Evolutionary conservation across 1,284 basidiomycete genomes (phyloP).

Genomic region (Marasmius sp.): DNA sequence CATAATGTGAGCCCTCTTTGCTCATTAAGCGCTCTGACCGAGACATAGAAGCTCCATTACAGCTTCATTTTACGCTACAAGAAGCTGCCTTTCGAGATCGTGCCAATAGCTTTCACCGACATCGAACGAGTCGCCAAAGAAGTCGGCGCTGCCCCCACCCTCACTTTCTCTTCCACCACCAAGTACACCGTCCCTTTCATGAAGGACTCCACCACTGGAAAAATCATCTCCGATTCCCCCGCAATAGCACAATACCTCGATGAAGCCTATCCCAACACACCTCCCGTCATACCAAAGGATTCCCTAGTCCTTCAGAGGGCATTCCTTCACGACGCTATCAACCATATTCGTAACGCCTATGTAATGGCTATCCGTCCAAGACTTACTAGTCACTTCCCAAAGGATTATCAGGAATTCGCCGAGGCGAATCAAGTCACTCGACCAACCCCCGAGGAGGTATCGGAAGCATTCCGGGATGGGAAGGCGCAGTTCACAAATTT

Average conservation of each 20-base stretch:
- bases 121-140: slow-evolving; percentile 31
- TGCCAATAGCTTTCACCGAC: slow-evolving; percentile 40
- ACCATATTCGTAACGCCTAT: slow-evolving; percentile 18
- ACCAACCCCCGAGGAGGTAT: slow-evolving; percentile 27
- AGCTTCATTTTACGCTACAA: slow-evolving; percentile 29
- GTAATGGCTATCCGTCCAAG: slow-evolving; percentile 12
- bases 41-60: too few relatives aligned
- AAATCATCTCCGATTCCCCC: too few relatives aligned
- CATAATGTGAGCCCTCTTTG: too few relatives aligned
- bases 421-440: slow-evolving; percentile 23
- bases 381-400: slow-evolving; percentile 29
- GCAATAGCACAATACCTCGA: too few relatives aligned
- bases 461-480: slow-evolving; percentile 27
- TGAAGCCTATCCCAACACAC: too few relatives aligned
- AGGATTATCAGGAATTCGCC: slow-evolving; percentile 28
- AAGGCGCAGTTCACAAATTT: slow-evolving; percentile 24
- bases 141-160: too few relatives aligned
- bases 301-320: slow-evolving; percentile 31
- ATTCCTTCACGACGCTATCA: slow-evolving; percentile 23
- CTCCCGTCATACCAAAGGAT: too few relatives aligned
- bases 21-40: too few relatives aligned
- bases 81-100: slow-evolving; percentile 36
- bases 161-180: too few relatives aligned
- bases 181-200: too few relatives aligned
- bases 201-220: too few relatives aligned